A percentile compares a stretch with the other conserved stretches of the same genome.
Conservation (phyloP, 177 flowering plant genomes). For the Telopea speciosissima region DNA sequence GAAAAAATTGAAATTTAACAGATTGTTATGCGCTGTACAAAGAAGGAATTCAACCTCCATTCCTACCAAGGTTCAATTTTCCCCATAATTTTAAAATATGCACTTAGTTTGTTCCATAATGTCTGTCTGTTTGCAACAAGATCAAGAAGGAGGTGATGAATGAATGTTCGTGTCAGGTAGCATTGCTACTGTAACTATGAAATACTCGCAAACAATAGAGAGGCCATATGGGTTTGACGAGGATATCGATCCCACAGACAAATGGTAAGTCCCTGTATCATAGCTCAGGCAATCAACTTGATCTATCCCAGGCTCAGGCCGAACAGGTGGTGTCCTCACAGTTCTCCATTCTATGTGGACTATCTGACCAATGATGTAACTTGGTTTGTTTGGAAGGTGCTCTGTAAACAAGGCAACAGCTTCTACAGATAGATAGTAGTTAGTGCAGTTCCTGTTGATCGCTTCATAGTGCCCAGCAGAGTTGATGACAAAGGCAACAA, state of each 20-base stretch:
- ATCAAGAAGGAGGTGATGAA: constrained; percentile 82
- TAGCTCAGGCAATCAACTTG: no score
- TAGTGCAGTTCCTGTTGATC: constrained; percentile 65
- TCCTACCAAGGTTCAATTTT: not conserved
- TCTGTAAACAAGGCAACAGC: constrained; percentile 85
- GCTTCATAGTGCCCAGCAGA: constrained; percentile 78
- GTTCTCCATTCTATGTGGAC: constrained; percentile 83
- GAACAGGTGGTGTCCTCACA: constrained; percentile 32
- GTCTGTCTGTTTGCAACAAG: constrained; percentile 32
- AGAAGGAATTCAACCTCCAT: not conserved
- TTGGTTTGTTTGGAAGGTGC: constrained; percentile 57
- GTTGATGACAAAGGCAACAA: constrained; percentile 86
- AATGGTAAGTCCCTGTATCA: no score
- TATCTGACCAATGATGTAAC: constrained; percentile 83
- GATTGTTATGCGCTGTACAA: constrained; percentile 6
- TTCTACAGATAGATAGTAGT: constrained; percentile 82
- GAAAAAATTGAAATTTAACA: not conserved
- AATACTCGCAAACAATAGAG: constrained; percentile 82
- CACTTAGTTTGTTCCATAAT: constrained; percentile 73
- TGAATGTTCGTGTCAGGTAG: constrained; percentile 74
- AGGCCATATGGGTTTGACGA: constrained; percentile 59
- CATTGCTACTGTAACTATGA: constrained; percentile 91
- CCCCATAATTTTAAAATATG: constrained; percentile 14
- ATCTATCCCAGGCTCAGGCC: constrained; percentile 30
- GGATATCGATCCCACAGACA: no score